Evolutionary conservation across 1,139 yeast genomes (phyloP), one percentile per base, ranked within the genome.

Genomic region (Pichiaceae sp.): DNA sequence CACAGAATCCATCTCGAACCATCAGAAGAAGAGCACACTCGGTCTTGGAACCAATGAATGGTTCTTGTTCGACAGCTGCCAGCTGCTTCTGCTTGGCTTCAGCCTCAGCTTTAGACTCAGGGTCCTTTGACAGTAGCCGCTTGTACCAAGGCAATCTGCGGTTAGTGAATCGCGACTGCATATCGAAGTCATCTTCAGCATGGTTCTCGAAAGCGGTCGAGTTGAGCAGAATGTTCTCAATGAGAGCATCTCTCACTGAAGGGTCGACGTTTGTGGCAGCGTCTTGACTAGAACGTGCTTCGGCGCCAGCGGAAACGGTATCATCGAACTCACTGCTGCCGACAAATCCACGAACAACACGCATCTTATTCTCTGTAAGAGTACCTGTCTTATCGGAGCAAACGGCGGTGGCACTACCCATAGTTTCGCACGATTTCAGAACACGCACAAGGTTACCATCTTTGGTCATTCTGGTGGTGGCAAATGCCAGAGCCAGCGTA

Each of bases 321-420:
- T 71, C 74, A 46, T 71, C 68, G 42, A 76, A 76, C 36, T 17
- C 59, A 61, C 24, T 54, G 44, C 46, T 54, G 8, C 91, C 87
- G 32, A 84, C 54, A 26, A 73, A 66, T 5, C 91, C 95, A 40
- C 72, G 72, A 8, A 86, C 95, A 11, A 91, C 85, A 33, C 89
- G 75, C 98, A 91, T 91, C 52, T 70, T 70, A 59, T 91, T 91
- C 59, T 87, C 94, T 1, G 98, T 91, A 41, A 91, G 70, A 11
- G 98, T 91, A 42, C 98, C 98, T 1, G 98, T 91, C 59, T 91
- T 91, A 63, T 91, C 99, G 1, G 97, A 86, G 59, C 98, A 93
- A 37, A 91, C 71, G 3, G 96, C 91, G 12, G 98, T 91, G 3
- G 97, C 98, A 33, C 95, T 89, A 34, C 99, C 98, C 98, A 91